phyloP scores from a whole-genome alignment of 1,284 basidiomycete genomes.

The Apiotrichum laibachii region DNA sequence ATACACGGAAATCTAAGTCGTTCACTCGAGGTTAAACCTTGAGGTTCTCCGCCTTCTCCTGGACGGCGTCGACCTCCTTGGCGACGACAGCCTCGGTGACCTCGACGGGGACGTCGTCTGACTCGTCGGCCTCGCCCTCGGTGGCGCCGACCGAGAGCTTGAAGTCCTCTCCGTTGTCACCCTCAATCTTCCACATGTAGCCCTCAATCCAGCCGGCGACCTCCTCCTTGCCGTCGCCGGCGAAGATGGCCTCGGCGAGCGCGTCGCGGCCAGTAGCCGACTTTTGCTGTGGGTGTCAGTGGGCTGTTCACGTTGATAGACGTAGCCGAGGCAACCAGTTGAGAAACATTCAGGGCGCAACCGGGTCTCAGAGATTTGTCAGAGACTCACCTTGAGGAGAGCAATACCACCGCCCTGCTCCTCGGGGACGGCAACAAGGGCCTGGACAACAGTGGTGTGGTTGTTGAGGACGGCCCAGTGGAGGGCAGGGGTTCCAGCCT shows the following conservation, averaged over 20 bases:
- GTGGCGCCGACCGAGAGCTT: neutral
- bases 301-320: neutral
- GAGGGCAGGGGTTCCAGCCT: constrained; percentile 70
- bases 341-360: no score
- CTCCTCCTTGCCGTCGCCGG: constrained; percentile 51
- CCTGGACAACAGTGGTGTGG: constrained; percentile 65
- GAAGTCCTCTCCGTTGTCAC: constrained; percentile 32
- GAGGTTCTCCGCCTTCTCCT: constrained; percentile 4
- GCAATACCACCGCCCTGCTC: constrained; percentile 46
- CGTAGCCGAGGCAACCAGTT: neutral
- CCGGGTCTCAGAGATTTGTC: no score
- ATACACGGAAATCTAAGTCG: constrained; percentile 3
- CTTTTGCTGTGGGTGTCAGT: constrained; percentile 36
- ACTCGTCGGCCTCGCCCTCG: constrained; percentile 14
- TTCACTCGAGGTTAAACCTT: neutral
- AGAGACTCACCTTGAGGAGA: constrained; percentile 42
- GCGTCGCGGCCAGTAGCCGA: constrained; percentile 46
- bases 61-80: constrained; percentile 11
- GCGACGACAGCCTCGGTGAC: constrained; percentile 9
- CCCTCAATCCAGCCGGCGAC: constrained; percentile 52
- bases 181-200: constrained; percentile 43
- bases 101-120: constrained; percentile 11
- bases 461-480: constrained; percentile 86
- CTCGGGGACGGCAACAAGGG: constrained; percentile 58
- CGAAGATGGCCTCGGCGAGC: constrained; percentile 47